phyloP scores from a whole-genome alignment of 441 rosid genomes.

The Jatropha podagrica region DNA sequence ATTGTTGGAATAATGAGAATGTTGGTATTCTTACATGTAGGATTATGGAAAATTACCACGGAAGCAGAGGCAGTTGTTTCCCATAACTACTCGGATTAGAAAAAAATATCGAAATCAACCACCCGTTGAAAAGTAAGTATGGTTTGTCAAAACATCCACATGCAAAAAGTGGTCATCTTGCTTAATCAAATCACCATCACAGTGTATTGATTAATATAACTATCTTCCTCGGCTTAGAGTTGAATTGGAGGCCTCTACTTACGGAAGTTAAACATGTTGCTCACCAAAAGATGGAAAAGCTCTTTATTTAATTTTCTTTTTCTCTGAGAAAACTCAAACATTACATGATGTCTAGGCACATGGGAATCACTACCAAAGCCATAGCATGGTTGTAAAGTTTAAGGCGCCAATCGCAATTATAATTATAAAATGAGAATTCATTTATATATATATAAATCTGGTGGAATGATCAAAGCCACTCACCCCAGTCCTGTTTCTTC shows the following conservation, averaged over 20 bases:
- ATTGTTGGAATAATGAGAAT: neutral
- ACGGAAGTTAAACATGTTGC: too few species aligned
- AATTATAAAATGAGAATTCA: neutral
- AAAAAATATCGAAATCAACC: slow-evolving; percentile 35
- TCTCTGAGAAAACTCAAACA: too few species aligned
- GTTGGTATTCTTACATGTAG: slow-evolving; percentile 35
- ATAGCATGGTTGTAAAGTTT: neutral
- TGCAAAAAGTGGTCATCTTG: slow-evolving; percentile 41
- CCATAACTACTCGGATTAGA: slow-evolving; percentile 30
- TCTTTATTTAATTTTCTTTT: too few species aligned
- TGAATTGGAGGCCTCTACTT: too few species aligned
- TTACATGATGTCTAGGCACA: neutral
- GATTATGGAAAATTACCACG: slow-evolving; percentile 15
- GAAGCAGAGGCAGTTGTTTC: slow-evolving; percentile 20
- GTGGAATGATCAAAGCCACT: slow-evolving; percentile 14
- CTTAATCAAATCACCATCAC: neutral
- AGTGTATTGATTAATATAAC: neutral
- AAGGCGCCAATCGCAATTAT: neutral
- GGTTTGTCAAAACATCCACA: slow-evolving; percentile 58
- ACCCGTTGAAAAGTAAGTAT: slow-evolving; percentile 36
- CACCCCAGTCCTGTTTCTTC: neutral
- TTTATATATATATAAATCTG: neutral
- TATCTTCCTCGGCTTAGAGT: too few species aligned
- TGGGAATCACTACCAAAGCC: neutral
- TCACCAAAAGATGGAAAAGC: too few species aligned